Base-by-base conservation (phyloP, 805 yeast genomes). In the Wickerhamiella slavikovae region DNA sequence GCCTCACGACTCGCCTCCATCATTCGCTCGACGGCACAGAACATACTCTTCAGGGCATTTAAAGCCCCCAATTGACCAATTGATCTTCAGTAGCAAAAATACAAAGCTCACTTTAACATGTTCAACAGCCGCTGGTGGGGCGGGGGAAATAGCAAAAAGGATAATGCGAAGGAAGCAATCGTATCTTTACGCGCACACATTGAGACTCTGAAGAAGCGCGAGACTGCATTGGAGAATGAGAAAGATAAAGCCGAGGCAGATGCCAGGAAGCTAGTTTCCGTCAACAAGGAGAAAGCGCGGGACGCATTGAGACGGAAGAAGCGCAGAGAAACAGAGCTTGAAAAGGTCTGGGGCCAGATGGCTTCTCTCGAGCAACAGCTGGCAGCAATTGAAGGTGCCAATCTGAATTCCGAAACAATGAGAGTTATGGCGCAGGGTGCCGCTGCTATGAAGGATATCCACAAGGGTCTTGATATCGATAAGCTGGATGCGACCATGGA, bases 361-460 rank as follows among this genome's bases (percentile, higher is more conserved):
- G 91, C 79, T 38, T 73, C 93, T 4, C 58, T 89, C 37, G 95
- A 85, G 53, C 71, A 79, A 29, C 94, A 89, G 55, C 62, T 85
- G 43, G 69, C 69, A 37, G 78, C 96, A 13, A 78, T 89, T 35
- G 98, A 89, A 55, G 68, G 75, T 30, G 98, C 98, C 30, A 85
- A 85, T 58, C 68, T 89, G 70, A 89, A 89, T 61, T 62, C 79
- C 54, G 98, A 89, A 57, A 89, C 98, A 19, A 78, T 89, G 93
- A 80, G 80, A 64, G 93, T 93, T 30, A 89, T 89, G 96, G 76
- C 85, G 54, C 92, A 80, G 52, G 96, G 96, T 35, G 93, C 98
- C 4, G 66, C 66, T 48, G 96, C 96, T 24, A 80, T 89, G 93
- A 82, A 83, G 51, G 76, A 75, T 46, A 85, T 89, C 46, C 96